phyloP scores from a whole-genome alignment of 768 basidiomycete species.

The Hydnum rufescens region DNA sequence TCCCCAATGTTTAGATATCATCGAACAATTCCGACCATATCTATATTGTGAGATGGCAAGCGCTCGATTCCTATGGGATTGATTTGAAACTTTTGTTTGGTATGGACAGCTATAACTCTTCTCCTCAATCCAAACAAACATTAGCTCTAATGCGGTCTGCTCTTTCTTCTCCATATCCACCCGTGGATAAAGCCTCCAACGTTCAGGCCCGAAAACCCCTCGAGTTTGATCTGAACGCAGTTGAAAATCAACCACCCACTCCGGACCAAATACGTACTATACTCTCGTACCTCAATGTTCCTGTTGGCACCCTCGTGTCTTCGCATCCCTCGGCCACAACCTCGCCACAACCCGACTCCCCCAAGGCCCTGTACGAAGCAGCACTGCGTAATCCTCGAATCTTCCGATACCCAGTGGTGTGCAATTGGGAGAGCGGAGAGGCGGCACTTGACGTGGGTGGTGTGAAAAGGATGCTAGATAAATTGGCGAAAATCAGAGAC shows the following conservation, averaged over 20 bases:
- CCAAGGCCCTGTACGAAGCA: not conserved
- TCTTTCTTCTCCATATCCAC: not conserved
- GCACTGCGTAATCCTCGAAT: not conserved
- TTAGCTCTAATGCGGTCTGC: not conserved
- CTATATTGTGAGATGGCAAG: not conserved
- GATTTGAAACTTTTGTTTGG: not conserved
- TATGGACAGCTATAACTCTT: not conserved
- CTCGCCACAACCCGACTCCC: not conserved
- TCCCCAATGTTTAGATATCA: not conserved
- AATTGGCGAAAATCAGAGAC: not conserved
- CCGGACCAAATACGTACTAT: constrained; percentile 2
- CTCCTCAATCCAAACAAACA: not conserved
- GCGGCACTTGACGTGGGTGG: not conserved
- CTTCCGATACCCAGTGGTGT: constrained; percentile 1
- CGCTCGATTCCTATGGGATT: not conserved
- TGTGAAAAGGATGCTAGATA: not conserved
- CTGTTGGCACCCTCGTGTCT: not conserved
- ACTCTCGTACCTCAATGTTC: not conserved
- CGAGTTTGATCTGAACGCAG: not conserved
- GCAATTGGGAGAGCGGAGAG: not conserved
- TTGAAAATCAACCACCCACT: not conserved
- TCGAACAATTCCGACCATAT: not conserved
- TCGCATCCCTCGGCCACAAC: not conserved
- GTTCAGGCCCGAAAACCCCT: not conserved
- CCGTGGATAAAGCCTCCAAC: not conserved